Evolutionary conservation across 176 grass and related monocot genomes (phyloP).

Genomic region (Eragrostis nindensis): DNA sequence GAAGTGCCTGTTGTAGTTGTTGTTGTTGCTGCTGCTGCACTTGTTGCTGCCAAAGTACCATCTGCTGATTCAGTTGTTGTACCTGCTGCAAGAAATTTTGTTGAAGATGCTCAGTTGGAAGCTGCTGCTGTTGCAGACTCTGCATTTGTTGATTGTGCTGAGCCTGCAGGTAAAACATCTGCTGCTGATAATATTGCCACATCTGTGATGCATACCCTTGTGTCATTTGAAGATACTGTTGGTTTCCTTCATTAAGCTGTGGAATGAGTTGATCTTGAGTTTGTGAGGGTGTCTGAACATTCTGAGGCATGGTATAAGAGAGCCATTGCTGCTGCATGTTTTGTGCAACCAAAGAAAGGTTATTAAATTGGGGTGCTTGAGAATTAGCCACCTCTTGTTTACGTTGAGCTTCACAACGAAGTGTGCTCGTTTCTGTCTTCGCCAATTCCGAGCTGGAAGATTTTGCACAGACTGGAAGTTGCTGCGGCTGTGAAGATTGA

Average conservation of each 20-base stretch:
- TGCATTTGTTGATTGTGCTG: conserved; percentile 79
- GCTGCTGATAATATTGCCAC: conserved; percentile 94
- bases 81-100: conserved; percentile 57
- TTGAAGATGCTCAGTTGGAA: conserved; percentile 62
- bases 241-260: conserved; percentile 44
- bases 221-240: conserved; percentile 58
- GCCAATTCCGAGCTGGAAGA: conserved; percentile 39
- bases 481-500: conserved; percentile 46
- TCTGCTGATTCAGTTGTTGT: conserved; percentile 67
- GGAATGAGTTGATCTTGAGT: conserved; percentile 46
- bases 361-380: conserved; percentile 57
- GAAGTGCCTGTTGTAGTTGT: conserved; percentile 43
- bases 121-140: conserved; percentile 73
- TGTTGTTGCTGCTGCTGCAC: conserved; percentile 56
- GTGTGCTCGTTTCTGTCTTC: conserved; percentile 33
- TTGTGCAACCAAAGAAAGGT: conserved; percentile 51
- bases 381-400: conserved; percentile 52
- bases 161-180: conserved; percentile 71
- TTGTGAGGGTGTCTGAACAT: conserved; percentile 48
- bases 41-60: conserved; percentile 69
- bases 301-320: conserved; percentile 53
- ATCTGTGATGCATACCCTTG: conserved; percentile 74
- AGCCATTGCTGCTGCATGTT: conserved; percentile 49
- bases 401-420: conserved; percentile 44
- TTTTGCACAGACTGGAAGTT: conserved; percentile 33